phyloP scores from a whole-genome alignment of 1,139 yeast species.

The Kodamaea anthophila region DNA sequence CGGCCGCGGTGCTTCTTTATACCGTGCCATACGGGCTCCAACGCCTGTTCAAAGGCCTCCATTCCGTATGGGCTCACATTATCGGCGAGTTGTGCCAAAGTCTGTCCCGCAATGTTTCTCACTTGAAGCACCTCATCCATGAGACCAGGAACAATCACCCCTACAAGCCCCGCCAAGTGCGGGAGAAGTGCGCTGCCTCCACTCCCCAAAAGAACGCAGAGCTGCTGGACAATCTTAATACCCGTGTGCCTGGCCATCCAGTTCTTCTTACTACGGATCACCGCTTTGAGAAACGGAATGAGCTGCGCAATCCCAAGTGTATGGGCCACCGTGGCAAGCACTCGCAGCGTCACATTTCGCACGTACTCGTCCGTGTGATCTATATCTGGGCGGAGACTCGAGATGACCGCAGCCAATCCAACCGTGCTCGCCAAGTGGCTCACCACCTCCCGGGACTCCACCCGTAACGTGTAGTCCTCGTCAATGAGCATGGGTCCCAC shows the following conservation, averaged over 20 bases:
- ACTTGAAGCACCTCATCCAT: conserved; percentile 67
- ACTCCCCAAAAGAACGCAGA: conserved; percentile 63
- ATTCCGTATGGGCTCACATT: conserved; percentile 88
- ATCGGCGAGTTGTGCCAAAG: conserved; percentile 74
- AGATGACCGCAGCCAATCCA: conserved; percentile 73
- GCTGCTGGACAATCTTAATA: conserved; percentile 67
- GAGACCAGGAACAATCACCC: conserved; percentile 54
- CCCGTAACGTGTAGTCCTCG: conserved; percentile 65
- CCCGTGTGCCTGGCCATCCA: conserved; percentile 93
- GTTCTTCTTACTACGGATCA: conserved; percentile 68
- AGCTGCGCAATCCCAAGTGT: conserved; percentile 68
- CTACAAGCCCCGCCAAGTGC: conserved; percentile 58
- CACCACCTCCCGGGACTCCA: conserved; percentile 77
- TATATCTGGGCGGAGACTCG: conserved; percentile 74
- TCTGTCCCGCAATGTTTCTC: conserved; percentile 62
- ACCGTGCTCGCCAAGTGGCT: conserved; percentile 73
- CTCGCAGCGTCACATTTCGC: conserved; percentile 69
- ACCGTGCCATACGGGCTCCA: conserved; percentile 82
- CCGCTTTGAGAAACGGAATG: conserved; percentile 79
- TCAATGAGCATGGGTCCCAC: conserved; percentile 77
- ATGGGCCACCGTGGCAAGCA: conserved; percentile 80
- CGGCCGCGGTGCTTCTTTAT: conserved; percentile 73
- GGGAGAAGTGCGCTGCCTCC: conserved; percentile 56
- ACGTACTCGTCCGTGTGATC: conserved; percentile 80
- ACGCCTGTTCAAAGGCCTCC: conserved; percentile 67